Percentiles rank a stretch among this genome's conserved stretches.
Evolutionary conservation across 495 filamentous ascomycete genomes (phyloP).

Genomic region (Aspergillus haitiensis): DNA sequence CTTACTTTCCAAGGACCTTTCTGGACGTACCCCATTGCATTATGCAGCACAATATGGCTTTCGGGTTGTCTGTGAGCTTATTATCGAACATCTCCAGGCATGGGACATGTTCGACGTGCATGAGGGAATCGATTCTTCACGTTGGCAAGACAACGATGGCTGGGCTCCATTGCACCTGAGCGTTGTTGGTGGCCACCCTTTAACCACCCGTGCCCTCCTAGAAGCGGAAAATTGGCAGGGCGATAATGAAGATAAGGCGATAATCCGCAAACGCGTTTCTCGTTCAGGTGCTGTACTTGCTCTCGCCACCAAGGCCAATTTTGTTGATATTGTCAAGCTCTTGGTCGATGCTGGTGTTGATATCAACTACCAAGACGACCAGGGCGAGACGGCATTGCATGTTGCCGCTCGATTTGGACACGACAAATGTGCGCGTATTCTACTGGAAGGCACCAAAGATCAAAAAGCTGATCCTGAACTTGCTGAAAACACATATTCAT

Average conservation of each 20-base stretch:
- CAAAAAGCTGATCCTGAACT: constrained; percentile 77
- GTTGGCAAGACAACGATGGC: constrained; percentile 92
- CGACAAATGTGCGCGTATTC: constrained; percentile 69
- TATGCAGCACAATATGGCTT: constrained; percentile 96
- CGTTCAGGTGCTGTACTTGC: constrained; percentile 90
- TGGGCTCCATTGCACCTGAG: constrained; percentile 88
- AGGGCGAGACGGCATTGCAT: constrained; percentile 92
- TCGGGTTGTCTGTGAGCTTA: constrained; percentile 78
- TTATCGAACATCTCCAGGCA: constrained; percentile 82
- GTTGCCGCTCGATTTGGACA: constrained; percentile 89
- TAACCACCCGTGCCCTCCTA: constrained; percentile 78
- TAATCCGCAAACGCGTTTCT: constrained; percentile 65
- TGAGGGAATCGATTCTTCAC: constrained; percentile 76
- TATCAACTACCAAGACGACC: constrained; percentile 89
- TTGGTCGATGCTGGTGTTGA: constrained; percentile 89
- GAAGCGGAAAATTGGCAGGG: constrained; percentile 75
- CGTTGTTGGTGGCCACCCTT: constrained; percentile 85
- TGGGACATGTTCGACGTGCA: constrained; percentile 86
- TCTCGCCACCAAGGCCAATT: constrained; percentile 83
- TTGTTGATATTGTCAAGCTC: constrained; percentile 75
- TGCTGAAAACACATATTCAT: constrained; percentile 79
- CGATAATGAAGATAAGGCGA: constrained; percentile 55
- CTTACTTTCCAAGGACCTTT: constrained; percentile 67
- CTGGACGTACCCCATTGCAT: constrained; percentile 85
- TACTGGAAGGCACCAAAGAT: constrained; percentile 65